Evolutionary conservation across 148 eudicot species (phyloP).

Genomic region (Talinum fruticosum): DNA sequence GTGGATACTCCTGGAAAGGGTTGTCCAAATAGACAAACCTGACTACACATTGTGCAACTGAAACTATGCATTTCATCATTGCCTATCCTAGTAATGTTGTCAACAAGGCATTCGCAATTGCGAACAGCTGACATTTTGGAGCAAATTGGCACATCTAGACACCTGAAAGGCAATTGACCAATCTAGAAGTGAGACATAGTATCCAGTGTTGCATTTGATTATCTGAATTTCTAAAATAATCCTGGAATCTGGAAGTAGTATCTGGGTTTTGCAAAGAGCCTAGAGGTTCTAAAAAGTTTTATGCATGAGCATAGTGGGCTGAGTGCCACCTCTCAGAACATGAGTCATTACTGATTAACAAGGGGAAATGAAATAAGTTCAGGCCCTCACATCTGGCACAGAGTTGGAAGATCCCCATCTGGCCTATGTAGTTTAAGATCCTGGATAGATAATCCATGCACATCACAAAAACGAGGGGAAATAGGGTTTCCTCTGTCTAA

Average conservation of each 20-base stretch:
- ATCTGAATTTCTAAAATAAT: background rate
- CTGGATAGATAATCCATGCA: background rate
- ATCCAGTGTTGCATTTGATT: background rate
- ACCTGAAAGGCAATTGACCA: background rate
- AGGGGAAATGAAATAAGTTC: background rate
- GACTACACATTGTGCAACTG: background rate
- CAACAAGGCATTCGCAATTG: background rate
- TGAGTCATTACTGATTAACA: background rate
- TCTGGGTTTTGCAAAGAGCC: background rate
- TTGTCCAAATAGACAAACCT: background rate
- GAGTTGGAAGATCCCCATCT: too few relatives aligned
- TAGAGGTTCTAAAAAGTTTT: too few relatives aligned
- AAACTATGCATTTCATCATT: background rate
- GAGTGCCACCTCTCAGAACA: too few relatives aligned
- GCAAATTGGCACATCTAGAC: background rate
- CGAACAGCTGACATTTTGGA: background rate
- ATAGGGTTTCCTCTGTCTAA: background rate
- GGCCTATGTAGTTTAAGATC: background rate
- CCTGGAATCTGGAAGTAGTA: background rate
- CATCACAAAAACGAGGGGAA: background rate
- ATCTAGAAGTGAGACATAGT: background rate
- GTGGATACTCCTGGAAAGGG: background rate
- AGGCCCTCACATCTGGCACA: too few relatives aligned
- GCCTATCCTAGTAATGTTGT: background rate
- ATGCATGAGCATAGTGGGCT: background rate